phyloP scores from a whole-genome alignment of 2,329 filamentous ascomycete genomes.

The Lasiodiplodia sp. region DNA sequence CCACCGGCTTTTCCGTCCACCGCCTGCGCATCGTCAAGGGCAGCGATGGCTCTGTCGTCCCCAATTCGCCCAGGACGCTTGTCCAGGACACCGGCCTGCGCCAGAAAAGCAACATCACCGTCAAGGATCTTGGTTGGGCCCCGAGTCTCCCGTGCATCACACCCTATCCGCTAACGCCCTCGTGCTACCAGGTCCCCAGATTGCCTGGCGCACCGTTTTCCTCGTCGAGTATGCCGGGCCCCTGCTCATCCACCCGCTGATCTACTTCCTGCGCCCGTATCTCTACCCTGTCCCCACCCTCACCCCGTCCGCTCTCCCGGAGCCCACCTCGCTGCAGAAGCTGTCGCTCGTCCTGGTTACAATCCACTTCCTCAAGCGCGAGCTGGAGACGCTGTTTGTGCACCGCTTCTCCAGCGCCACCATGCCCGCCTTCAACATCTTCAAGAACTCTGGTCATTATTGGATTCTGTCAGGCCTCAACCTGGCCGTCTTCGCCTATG shows the following conservation, averaged over 20 bases:
- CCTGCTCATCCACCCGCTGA: conserved; percentile 81
- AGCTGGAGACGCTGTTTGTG: conserved; percentile 91
- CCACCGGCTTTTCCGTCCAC: conserved; percentile 63
- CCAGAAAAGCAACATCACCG: conserved; percentile 71
- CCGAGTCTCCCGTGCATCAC: conserved; percentile 24
- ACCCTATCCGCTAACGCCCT: background rate
- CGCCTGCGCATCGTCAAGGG: conserved; percentile 70
- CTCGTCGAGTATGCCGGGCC: conserved; percentile 94
- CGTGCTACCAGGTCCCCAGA: conserved; percentile 73
- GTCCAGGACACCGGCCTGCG: conserved; percentile 64
- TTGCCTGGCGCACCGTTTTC: conserved; percentile 93
- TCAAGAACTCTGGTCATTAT: conserved; percentile 96
- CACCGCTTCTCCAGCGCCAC: conserved; percentile 95
- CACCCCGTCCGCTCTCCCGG: conserved; percentile 34
- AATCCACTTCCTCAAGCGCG: conserved; percentile 91
- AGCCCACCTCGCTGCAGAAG: conserved; percentile 70
- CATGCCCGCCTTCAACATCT: conserved; percentile 89
- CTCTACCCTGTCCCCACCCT: conserved; percentile 39
- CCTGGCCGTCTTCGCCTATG: conserved; percentile 85
- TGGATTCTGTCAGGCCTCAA: conserved; percentile 84
- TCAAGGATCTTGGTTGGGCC: conserved; percentile 86
- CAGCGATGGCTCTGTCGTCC: conserved; percentile 65
- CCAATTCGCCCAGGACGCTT: conserved; percentile 61
- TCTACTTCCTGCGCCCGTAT: conserved; percentile 71
- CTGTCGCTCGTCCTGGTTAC: conserved; percentile 77